phyloP scores from a whole-genome alignment of 495 filamentous ascomycete species.

The Pseudoneurospora amorphoporcata region DNA sequence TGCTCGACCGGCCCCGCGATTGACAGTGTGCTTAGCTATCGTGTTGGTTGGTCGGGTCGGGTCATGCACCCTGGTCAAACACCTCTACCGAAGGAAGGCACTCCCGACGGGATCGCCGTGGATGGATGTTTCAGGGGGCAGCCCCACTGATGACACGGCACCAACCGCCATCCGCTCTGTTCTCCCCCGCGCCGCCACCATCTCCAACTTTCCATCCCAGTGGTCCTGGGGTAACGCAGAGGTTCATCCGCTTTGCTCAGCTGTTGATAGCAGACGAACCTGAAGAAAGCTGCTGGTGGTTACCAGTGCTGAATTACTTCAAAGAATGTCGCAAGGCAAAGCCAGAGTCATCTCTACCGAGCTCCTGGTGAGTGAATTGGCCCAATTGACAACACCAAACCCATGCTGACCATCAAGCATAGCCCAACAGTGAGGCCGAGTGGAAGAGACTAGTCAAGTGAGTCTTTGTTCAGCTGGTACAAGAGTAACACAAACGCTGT shows the following conservation, averaged over 20 bases:
- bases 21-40: background rate
- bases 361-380: slow-evolving; percentile 21
- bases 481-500: slow-evolving; percentile 2
- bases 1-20: background rate
- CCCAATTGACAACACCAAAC: background rate
- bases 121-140: background rate
- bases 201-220: background rate
- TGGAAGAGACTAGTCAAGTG: slow-evolving; percentile 52
- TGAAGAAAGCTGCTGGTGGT: background rate
- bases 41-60: background rate
- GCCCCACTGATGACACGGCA: background rate
- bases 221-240: background rate
- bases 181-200: background rate
- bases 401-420: background rate
- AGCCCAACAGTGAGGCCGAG: slow-evolving; percentile 49
- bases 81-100: background rate
- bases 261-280: background rate
- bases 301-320: background rate
- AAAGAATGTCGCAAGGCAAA: slow-evolving; percentile 6
- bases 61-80: background rate
- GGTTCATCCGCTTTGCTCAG: background rate
- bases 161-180: background rate
- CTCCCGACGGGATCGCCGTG: background rate
- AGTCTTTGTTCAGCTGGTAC: background rate
- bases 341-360: slow-evolving; percentile 19